Conservation (phyloP, 192 early-diverging fungal species). For the Umbelopsis vinacea region DNA sequence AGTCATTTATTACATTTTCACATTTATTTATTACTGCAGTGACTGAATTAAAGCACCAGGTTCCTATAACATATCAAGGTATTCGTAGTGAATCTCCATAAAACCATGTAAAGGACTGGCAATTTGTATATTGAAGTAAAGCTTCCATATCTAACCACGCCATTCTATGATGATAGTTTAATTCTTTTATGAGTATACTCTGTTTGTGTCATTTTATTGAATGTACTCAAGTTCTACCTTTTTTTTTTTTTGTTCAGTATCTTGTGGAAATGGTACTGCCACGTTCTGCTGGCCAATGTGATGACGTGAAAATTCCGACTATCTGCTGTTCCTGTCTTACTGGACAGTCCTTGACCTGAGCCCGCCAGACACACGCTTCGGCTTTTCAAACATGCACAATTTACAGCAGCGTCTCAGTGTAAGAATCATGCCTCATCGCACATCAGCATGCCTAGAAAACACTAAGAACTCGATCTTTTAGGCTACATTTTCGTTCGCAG, state of each 20-base stretch:
- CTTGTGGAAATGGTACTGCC: too few species aligned
- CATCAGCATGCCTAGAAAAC: neutral
- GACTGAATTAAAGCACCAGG: neutral
- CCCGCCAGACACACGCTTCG: neutral
- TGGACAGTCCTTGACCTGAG: too few species aligned
- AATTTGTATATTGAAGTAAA: too few species aligned
- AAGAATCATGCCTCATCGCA: neutral
- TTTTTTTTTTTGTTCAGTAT: neutral
- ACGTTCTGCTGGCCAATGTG: too few species aligned
- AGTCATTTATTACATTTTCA: too few species aligned
- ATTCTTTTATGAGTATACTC: too few species aligned
- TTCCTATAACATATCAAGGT: neutral
- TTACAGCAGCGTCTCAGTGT: slow-evolving; percentile 39
- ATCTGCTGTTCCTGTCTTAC: too few species aligned
- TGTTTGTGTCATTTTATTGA: neutral
- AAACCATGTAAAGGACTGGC: neutral
- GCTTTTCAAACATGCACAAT: slow-evolving; percentile 36
- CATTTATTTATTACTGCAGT: neutral
- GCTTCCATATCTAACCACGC: too few species aligned
- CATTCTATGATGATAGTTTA: too few species aligned
- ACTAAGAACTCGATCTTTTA: neutral
- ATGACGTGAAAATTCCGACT: too few species aligned
- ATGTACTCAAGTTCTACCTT: neutral
- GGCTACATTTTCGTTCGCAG: slow-evolving; percentile 32
- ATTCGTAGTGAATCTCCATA: neutral